Conservation (phyloP, 352 stramenopile species). For the Globisporangium cylindrosporum region DNA sequence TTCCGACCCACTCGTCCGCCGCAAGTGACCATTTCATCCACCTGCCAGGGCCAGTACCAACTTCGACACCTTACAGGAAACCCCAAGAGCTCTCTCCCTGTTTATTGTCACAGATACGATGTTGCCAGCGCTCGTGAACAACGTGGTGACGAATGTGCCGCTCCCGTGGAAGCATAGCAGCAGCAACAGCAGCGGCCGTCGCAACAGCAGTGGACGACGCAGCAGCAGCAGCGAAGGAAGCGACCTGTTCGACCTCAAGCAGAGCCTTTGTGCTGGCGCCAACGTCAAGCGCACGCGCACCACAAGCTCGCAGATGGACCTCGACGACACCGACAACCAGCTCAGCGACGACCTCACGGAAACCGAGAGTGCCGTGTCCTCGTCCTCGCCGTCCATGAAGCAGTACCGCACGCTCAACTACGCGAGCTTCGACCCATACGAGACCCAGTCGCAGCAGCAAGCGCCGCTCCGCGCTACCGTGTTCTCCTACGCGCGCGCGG, state of each 20-base stretch:
- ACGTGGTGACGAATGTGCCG: constrained; percentile 16
- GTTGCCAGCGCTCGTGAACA: constrained; percentile 24
- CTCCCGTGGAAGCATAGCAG: constrained; percentile 8
- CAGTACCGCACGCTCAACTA: constrained; percentile 12
- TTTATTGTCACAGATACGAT: constrained; percentile 10
- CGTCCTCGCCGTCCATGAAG: constrained; percentile 31
- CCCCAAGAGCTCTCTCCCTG: background rate
- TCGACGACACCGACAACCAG: constrained; percentile 34
- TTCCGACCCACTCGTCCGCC: constrained; percentile 1
- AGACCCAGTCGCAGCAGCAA: constrained; percentile 9
- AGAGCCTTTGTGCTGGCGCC: constrained; percentile 8
- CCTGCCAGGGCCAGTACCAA: constrained; percentile 6
- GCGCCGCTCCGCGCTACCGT: constrained; percentile 29
- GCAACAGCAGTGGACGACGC: background rate
- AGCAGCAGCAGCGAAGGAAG: constrained; percentile 5
- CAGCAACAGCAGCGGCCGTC: background rate
- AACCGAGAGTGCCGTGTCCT: constrained; percentile 54
- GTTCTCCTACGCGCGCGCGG: constrained; percentile 57
- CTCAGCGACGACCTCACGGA: constrained; percentile 45
- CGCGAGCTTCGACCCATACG: constrained; percentile 20
- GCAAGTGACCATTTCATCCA: background rate
- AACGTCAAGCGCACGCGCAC: constrained; percentile 32
- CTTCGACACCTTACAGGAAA: background rate
- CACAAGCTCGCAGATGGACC: constrained; percentile 40
- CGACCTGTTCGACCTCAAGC: constrained; percentile 16